Evolutionary conservation across 805 yeast species (phyloP), one percentile per base, ranked within the genome.

Genomic region (Cyberlindnera veronae): DNA sequence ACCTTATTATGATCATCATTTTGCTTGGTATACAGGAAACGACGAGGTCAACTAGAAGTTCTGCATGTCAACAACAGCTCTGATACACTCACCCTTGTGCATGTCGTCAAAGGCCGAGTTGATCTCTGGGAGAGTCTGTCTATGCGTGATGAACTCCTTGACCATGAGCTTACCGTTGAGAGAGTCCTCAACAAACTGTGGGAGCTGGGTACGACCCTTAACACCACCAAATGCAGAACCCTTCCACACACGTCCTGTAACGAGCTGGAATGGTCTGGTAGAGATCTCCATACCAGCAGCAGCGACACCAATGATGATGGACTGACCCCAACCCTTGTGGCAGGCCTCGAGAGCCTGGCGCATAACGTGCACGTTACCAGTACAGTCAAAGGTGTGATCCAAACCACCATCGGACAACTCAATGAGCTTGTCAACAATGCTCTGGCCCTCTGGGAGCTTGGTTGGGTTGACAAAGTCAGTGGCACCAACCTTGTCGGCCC

Each of bases 141-240:
- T 80, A 72, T 89, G 95, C 22, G 99, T 93, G 58, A 93, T 85
- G 67, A 88, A 93, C 63, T 93, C 96, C 59, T 89, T 96, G 49
- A 91, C 95, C 73, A 83, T 86, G 61, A 91, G 72, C 51, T 71
- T 73, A 53, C 96, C 96, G 32, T 68, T 66, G 71, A 85, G 66
- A 67, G 91, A 91, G 63, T 84, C 90, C 44, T 87, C 82, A 42
- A 93, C 95, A 43, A 90, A 74, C 16, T 80, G 87, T 36, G 95
- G 97, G 72, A 93, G 77, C 71, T 93, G 96, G 29, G 96, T 63
- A 72, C 97, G 84, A 62, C 99, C 98, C 71, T 93, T 93, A 61
- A 93, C 89, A 64, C 98, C 99, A 58, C 99, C 99, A 56, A 88
- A 93, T n/a, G 99, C 99, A 60, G 95, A 87, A 57, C 99, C 99